Evolutionary conservation across 305 asterid genomes (phyloP), one percentile per base, ranked within the genome.

Genomic region (Solanum chacoense): DNA sequence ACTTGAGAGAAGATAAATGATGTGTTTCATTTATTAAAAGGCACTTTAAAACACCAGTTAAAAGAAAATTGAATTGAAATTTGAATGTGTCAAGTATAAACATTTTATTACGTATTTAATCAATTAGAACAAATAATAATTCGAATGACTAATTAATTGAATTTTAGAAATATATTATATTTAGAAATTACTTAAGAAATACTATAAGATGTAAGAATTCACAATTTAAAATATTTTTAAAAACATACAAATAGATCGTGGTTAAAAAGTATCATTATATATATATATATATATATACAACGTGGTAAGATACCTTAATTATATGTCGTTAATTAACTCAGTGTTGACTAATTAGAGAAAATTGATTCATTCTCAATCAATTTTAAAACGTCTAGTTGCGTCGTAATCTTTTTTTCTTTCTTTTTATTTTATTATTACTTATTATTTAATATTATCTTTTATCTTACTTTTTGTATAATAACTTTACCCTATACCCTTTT

Each of bases 241-340:
- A 63, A 22, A 18, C 71, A 63, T 63, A 63, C 26, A 22, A 63
- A 22, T 63, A 63, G 3, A 22, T 63, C 3, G 0, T 1, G 13
- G 11, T 22, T 2, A 63, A 22, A 63, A 1, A 8, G 2, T 63
- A 8, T 22, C 9, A 42, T 42, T 42, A 36, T 35, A 32, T 34
- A 34, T 34, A 34, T 34, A 34, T 34, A 34, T 5, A 32, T 5
- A 32, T 5, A 32, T 7, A 35, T 1, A 35, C 1, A 36, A 36
- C 38, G 24, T 40, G 85, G 67, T 79, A 79, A 38, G 85, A 79
- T 40, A 79, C 85, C 67, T 40, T 26, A 40, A 40, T 72, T 72
- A 13, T 79, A 79, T 14, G 37, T 38, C n/a, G n/a, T 59, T 37
- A 78, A n/a, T 78, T 37, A 12, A n/a, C 8, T 78, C 7, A 18